These are phyloP conservation scores for Hyaloperonospora brassicae DNA, from an alignment of 352 stramenopile species.

Conservation along the genomic window DNA sequence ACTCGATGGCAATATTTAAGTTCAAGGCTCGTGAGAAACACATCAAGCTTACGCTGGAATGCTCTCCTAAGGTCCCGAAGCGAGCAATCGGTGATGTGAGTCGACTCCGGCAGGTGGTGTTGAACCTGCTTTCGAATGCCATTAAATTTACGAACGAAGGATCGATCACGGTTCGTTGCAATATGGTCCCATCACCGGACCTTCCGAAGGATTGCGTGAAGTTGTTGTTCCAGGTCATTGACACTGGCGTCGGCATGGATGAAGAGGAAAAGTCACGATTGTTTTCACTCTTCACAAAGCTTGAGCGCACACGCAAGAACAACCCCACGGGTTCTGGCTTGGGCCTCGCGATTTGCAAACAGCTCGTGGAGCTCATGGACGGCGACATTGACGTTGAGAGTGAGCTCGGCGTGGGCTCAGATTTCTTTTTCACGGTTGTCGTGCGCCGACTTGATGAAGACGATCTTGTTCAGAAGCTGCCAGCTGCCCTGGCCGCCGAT, in stretches of 20 bases:
- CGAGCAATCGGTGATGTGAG: constrained; percentile 54
- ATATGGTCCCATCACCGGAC: constrained; percentile 43
- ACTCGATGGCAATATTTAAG: constrained; percentile 79
- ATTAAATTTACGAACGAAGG: constrained; percentile 77
- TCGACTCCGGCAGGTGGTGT: constrained; percentile 56
- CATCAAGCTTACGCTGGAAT: constrained; percentile 69
- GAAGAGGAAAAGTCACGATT: constrained; percentile 51
- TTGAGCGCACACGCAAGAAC: constrained; percentile 57
- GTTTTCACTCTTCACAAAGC: constrained; percentile 61
- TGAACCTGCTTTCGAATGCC: constrained; percentile 68
- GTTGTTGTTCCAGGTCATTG: constrained; percentile 61
- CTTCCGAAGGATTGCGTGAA: constrained; percentile 50
- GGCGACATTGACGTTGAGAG: constrained; percentile 66
- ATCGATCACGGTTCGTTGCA: constrained; percentile 60
- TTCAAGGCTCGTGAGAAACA: constrained; percentile 72
- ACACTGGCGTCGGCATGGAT: constrained; percentile 64
- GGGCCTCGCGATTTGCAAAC: constrained; percentile 66
- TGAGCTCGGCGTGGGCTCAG: constrained; percentile 46
- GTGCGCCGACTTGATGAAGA: constrained; percentile 47
- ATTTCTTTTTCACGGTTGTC: constrained; percentile 67
- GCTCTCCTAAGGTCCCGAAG: constrained; percentile 44
- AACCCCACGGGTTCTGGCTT: constrained; percentile 60
- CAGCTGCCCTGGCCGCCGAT: constrained; percentile 29
- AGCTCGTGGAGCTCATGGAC: constrained; percentile 65
- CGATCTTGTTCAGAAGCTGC: constrained; percentile 36